Evolutionary conservation across 352 stramenopile genomes (phyloP).

Genomic region (Globisporangium megalacanthum): DNA sequence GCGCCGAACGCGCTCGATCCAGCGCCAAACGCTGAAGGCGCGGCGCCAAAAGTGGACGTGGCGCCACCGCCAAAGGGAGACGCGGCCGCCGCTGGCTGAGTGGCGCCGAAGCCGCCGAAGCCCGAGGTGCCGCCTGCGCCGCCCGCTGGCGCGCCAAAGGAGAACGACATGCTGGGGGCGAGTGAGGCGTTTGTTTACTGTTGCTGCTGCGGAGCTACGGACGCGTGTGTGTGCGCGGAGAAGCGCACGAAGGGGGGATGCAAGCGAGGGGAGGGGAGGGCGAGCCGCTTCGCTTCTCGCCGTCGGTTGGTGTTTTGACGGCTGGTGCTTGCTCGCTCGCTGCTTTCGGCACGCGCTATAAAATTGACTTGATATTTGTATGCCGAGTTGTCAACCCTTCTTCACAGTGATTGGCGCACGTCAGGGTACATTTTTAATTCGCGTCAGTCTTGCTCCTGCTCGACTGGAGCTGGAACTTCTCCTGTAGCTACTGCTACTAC

Average conservation of each 20-base stretch:
- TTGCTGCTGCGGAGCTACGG: background rate
- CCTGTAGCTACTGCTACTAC: too few species aligned
- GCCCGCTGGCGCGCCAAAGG: constrained; percentile 34
- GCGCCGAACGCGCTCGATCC: constrained; percentile 30
- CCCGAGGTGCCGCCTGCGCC: constrained; percentile 29
- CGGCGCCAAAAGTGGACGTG: constrained; percentile 20
- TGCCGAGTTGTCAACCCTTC: too few species aligned
- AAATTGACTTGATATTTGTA: too few species aligned
- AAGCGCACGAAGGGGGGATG: background rate
- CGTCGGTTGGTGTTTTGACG: background rate
- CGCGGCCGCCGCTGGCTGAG: constrained; percentile 24
- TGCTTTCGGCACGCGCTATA: too few species aligned
- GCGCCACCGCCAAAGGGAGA: constrained; percentile 42
- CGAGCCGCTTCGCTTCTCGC: background rate
- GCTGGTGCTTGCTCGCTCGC: background rate
- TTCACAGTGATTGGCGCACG: too few species aligned
- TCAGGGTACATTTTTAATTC: too few species aligned
- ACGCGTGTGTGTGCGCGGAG: background rate
- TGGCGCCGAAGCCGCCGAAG: constrained; percentile 40
- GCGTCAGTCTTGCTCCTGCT: too few species aligned
- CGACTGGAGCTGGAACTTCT: too few species aligned
- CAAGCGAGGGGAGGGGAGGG: background rate
- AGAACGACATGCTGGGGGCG: constrained; percentile 36
- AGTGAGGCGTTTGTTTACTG: background rate
- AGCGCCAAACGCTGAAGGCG: constrained; percentile 37